These are phyloP conservation scores for Striga hermonthica DNA, from an alignment of 305 asterid species.

Conservation along the genomic window DNA sequence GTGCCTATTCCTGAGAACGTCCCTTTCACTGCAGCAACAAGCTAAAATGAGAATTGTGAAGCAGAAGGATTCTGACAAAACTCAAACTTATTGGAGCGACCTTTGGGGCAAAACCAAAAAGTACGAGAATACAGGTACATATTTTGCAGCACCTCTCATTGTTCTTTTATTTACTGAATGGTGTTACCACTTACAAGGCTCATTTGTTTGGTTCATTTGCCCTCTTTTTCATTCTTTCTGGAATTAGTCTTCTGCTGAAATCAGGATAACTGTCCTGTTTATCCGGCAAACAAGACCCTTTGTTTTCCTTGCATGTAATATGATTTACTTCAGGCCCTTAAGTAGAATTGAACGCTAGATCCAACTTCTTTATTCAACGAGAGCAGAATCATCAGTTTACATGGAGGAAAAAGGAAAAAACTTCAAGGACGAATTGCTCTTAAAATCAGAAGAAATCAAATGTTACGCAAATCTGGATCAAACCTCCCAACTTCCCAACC, in stretches of 20 bases:
- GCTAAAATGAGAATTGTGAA: slow-evolving; percentile 73
- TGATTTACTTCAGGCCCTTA: too few species aligned
- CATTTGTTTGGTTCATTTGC: slow-evolving; percentile 7
- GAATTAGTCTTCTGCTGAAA: background rate
- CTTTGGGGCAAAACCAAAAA: slow-evolving; percentile 65
- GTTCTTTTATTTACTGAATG: slow-evolving; percentile 8
- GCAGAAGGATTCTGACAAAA: slow-evolving; percentile 61
- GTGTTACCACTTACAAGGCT: background rate
- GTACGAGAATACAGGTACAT: slow-evolving; percentile 48
- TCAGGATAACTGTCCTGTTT: background rate
- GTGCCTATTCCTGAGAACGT: slow-evolving; percentile 1
- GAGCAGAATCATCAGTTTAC: too few species aligned
- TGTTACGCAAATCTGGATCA: too few species aligned
- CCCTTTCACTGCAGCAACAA: slow-evolving; percentile 49
- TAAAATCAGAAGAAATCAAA: too few species aligned
- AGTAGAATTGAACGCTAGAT: too few species aligned
- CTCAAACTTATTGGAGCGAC: slow-evolving; percentile 66
- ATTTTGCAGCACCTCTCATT: slow-evolving; percentile 3
- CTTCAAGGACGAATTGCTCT: too few species aligned
- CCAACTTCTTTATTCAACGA: too few species aligned
- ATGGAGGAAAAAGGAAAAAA: too few species aligned
- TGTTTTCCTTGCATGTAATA: too few species aligned
- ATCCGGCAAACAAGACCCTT: background rate
- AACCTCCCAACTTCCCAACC: background rate
- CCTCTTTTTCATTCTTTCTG: background rate